Base-by-base conservation (phyloP, 2,329 filamentous ascomycete genomes). In the Pseudocercospora musae region DNA sequence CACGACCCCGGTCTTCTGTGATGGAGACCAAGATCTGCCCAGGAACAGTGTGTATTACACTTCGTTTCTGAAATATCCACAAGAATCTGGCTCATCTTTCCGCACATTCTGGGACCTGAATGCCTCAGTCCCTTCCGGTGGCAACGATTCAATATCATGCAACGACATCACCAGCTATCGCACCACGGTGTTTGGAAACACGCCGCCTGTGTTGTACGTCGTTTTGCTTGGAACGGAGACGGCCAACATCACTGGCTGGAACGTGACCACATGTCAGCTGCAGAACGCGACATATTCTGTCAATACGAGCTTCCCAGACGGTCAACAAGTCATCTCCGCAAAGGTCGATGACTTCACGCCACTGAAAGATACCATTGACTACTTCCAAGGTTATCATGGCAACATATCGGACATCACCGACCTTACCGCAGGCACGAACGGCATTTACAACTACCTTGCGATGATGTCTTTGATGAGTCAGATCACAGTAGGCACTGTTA, bases 401-500 rank as follows among this genome's bases (percentile, higher is more conserved):
- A 33, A 25, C 23, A 23, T 13, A n/a, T 29, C 57, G 15, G 27
- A 20, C 20, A 15, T 52, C 8, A 48, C 37, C 15, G 13, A 23
- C 27, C 27, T 31, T 23, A 31, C 44, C 4, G 57, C 20, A 21
- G 23, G 48, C 23, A 50, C 48, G 10, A 59, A 59, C 20, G 27
- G 27, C n/a, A 49, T 59, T 10, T 59, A 59, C 57, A 59, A 59
- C 20, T 59, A 52, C 57, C 29, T 50, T 8, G 57, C 57, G 5
- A 59, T 59, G 57, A 50, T 59, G 46, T 21, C 57, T 8, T 18
- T 52, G n/a, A 59, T 59, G 44, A 46, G 42, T 10, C 57, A 59
- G 31, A 33, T 52, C 20, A 33, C 44, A 9, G 57, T 59, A 4
- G 57, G 57, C 15, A 59, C 57, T 11, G 46, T 59, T 13, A 59